Conservation (phyloP, 441 rosid species). For the Gossypium gossypioides region DNA sequence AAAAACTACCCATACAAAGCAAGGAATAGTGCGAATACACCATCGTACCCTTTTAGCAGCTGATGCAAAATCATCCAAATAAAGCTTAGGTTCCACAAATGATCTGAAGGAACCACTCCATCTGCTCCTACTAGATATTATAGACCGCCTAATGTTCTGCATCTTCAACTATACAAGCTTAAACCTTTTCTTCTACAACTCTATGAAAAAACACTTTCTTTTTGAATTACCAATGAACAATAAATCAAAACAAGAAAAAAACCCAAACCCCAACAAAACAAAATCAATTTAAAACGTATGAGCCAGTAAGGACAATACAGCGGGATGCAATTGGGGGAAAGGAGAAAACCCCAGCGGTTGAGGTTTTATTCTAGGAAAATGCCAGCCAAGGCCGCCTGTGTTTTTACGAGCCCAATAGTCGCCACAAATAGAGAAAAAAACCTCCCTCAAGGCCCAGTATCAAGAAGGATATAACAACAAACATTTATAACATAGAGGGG, state of each 20-base stretch:
- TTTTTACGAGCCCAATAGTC: not conserved
- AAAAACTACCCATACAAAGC: not conserved
- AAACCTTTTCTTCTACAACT: slow-evolving; percentile 9
- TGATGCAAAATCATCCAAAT: slow-evolving; percentile 17
- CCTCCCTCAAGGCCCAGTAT: not conserved
- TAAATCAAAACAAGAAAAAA: not conserved
- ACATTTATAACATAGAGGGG: not conserved
- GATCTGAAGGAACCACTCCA: not conserved
- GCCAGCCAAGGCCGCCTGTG: not conserved
- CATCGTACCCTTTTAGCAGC: slow-evolving; percentile 17
- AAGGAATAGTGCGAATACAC: not conserved
- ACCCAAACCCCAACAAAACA: not conserved
- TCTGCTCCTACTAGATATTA: slow-evolving; percentile 13
- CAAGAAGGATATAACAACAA: not conserved
- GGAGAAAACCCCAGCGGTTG: slow-evolving; percentile 10
- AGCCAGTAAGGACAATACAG: not conserved
- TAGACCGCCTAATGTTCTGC: slow-evolving; percentile 25
- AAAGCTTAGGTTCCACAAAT: slow-evolving; percentile 4
- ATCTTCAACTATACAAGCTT: slow-evolving; percentile 14
- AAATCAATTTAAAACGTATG: not conserved
- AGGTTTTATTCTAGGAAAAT: slow-evolving; percentile 12
- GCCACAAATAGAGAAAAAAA: not conserved
- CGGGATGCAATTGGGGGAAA: not conserved
- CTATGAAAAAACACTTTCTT: not conserved
- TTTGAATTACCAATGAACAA: not conserved